Percentiles rank a stretch among this genome's conserved stretches.
phyloP scores from a whole-genome alignment of 768 basidiomycete species.

The Tulasnella sp. region DNA sequence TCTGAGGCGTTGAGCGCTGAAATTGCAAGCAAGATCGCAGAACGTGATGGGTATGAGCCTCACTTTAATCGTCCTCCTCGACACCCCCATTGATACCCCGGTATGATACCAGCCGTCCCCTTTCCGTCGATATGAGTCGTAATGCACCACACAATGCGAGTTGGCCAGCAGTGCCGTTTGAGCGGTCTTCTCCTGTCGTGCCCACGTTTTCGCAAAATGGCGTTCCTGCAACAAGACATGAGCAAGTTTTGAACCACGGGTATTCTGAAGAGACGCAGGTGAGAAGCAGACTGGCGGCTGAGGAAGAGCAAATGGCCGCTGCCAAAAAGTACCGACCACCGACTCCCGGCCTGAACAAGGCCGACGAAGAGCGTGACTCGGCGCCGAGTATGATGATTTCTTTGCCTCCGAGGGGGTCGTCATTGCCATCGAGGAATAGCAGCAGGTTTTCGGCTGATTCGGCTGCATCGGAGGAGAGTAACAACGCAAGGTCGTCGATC shows the following conservation, averaged over 20 bases:
- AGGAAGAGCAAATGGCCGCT: not conserved
- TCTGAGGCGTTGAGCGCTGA: constrained; percentile 12
- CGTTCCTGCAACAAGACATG: not conserved
- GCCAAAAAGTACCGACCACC: constrained; percentile 12
- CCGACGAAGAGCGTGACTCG: constrained; percentile 20
- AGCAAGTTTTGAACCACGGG: not conserved
- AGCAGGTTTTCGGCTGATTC: constrained; percentile 76
- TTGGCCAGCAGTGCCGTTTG: constrained; percentile 13
- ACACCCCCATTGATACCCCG: too few relatives aligned
- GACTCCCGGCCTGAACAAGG: constrained; percentile 1
- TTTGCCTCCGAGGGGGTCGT: not conserved
- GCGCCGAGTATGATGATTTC: constrained; percentile 20
- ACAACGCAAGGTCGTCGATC: constrained; percentile 38
- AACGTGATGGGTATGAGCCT: not conserved
- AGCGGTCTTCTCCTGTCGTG: not conserved
- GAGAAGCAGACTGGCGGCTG: not conserved
- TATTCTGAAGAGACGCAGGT: constrained; percentile 2
- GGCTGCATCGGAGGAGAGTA: constrained; percentile 26
- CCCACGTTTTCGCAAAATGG: not conserved
- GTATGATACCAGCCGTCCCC: not conserved
- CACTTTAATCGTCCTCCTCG: too few relatives aligned
- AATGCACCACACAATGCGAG: not conserved
- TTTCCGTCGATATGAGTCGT: not conserved
- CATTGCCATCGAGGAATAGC: constrained; percentile 18
- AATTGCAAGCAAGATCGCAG: constrained; percentile 6